Evolutionary conservation across 2,329 filamentous ascomycete species (phyloP).

Genomic region (Endocalyx cinctus): DNA sequence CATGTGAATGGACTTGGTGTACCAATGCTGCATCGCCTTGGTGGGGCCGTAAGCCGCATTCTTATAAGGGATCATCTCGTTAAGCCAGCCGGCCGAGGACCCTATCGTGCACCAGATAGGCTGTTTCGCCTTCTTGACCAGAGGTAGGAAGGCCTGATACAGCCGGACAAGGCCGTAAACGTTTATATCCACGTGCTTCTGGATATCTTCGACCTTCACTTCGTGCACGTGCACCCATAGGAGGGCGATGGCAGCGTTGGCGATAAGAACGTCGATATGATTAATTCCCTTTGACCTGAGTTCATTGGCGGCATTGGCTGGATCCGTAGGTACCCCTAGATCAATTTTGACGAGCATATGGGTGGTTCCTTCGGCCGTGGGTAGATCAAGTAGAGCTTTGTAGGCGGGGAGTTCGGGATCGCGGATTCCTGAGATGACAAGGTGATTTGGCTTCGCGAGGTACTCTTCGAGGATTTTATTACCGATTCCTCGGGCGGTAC

Average conservation of each 20-base stretch:
- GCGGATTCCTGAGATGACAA: constrained; percentile 2
- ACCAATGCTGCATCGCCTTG: constrained; percentile 31
- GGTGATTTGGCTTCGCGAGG: constrained; percentile 1
- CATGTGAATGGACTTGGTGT: constrained; percentile 21
- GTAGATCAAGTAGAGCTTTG: neutral
- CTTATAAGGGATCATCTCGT: constrained; percentile 15
- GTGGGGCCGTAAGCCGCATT: constrained; percentile 36
- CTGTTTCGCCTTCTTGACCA: too few species aligned
- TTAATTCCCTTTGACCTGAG: neutral
- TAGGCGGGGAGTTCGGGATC: neutral
- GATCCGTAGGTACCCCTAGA: neutral
- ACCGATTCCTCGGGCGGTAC: neutral
- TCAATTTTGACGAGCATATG: constrained; percentile 1
- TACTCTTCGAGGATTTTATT: neutral
- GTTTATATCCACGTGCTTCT: constrained; percentile 37
- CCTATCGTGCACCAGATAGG: too few species aligned
- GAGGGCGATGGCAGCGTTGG: neutral
- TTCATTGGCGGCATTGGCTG: neutral
- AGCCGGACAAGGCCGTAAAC: constrained; percentile 34
- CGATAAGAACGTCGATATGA: constrained; percentile 1
- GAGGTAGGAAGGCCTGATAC: constrained; percentile 35
- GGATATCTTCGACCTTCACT: constrained; percentile 31
- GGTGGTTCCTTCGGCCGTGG: neutral
- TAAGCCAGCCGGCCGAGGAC: constrained; percentile 14
- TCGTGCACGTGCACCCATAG: constrained; percentile 26